phyloP scores from a whole-genome alignment of 176 grass and related monocot genomes.

The Secale cereale region DNA sequence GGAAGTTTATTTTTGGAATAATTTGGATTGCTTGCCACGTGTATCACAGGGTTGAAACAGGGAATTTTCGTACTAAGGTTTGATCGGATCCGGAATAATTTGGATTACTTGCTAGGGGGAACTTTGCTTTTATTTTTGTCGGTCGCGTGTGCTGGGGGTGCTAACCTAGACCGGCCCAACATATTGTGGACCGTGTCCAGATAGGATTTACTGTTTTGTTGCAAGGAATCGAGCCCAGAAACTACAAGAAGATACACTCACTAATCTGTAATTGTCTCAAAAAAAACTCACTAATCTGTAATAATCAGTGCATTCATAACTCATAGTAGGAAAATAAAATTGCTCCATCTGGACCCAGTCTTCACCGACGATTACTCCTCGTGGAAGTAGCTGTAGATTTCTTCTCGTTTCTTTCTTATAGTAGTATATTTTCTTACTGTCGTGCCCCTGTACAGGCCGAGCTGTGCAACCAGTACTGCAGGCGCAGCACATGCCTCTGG shows the following conservation, averaged over 20 bases:
- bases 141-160: neutral
- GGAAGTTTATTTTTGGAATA: no score
- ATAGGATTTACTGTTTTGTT: neutral
- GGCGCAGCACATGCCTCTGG: neutral
- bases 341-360: neutral
- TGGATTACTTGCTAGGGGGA: no score
- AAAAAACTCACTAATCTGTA: no score
- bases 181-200: neutral
- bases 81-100: no score
- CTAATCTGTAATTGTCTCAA: no score
- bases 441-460: neutral
- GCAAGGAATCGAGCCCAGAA: neutral
- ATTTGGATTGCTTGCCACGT: no score
- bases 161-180: neutral
- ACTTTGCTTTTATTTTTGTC: neutral
- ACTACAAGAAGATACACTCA: no score
- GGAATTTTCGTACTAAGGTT: no score
- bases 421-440: slow-evolving; percentile 5
- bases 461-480: neutral
- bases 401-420: neutral
- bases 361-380: slow-evolving; percentile 1
- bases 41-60: no score
- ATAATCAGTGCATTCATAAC: no score
- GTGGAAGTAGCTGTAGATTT: neutral
- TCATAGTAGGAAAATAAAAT: no score